These are phyloP conservation scores for Candida pseudoviswanathii DNA, from an alignment of 1,139 yeast species.

Conservation along the genomic window DNA sequence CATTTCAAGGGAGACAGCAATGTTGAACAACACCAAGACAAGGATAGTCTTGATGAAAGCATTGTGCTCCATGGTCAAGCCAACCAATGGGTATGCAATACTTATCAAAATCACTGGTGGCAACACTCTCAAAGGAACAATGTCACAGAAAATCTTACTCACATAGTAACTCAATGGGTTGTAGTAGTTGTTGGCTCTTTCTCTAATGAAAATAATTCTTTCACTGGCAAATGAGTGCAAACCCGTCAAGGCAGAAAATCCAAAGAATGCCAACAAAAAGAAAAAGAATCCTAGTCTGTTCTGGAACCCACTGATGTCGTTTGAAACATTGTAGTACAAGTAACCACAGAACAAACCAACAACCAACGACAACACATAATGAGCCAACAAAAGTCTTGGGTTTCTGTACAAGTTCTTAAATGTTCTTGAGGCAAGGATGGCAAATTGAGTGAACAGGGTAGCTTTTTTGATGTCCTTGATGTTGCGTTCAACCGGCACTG, in stretches of 20 bases:
- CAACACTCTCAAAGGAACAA: slow-evolving; percentile 81
- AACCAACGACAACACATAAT: slow-evolving; percentile 72
- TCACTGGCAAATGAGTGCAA: slow-evolving; percentile 86
- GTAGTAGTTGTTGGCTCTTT: slow-evolving; percentile 92
- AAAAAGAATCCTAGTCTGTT: slow-evolving; percentile 91
- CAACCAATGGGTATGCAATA: slow-evolving; percentile 89
- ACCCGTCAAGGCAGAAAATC: slow-evolving; percentile 91
- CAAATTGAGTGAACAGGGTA: slow-evolving; percentile 59
- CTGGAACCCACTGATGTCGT: slow-evolving; percentile 95
- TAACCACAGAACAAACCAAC: slow-evolving; percentile 87
- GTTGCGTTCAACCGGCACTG: slow-evolving; percentile 37
- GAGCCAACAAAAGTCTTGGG: slow-evolving; percentile 81
- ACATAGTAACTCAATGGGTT: slow-evolving; percentile 81
- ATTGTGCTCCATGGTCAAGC: slow-evolving; percentile 74
- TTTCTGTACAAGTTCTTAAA: slow-evolving; percentile 91
- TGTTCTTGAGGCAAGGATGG: slow-evolving; percentile 77
- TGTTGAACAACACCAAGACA: slow-evolving; percentile 77
- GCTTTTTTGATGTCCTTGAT: slow-evolving; percentile 50
- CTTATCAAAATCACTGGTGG: slow-evolving; percentile 87
- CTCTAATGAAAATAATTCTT: slow-evolving; percentile 84
- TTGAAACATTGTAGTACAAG: slow-evolving; percentile 76
- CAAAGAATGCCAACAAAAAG: slow-evolving; percentile 86
- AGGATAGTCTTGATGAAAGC: slow-evolving; percentile 75
- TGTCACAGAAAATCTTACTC: slow-evolving; percentile 86
- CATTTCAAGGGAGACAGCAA: slow-evolving; percentile 84